phyloP scores from a whole-genome alignment of 139 green algal genomes.

The Pedinophyceae sp. region DNA sequence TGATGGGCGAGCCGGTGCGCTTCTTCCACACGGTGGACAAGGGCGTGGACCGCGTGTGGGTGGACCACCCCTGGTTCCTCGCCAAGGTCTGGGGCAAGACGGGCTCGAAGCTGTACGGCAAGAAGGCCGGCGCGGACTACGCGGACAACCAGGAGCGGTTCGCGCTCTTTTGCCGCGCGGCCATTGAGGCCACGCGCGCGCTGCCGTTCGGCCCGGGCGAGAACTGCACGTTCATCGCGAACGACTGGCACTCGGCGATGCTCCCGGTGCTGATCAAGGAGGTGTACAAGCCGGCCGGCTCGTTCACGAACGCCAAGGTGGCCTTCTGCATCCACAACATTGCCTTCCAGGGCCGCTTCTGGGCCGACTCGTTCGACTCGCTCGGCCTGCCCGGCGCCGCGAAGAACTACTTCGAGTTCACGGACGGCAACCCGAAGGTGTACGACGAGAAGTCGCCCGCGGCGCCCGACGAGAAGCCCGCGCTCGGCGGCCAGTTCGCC shows the following conservation, averaged over 20 bases:
- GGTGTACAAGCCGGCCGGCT: slow-evolving; percentile 21
- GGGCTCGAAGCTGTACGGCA: slow-evolving; percentile 89
- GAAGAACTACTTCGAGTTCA: slow-evolving; percentile 54
- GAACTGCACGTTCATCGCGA: slow-evolving; percentile 82
- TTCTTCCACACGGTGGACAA: slow-evolving; percentile 95
- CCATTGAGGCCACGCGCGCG: slow-evolving; percentile 40
- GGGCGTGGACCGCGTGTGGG: slow-evolving; percentile 91
- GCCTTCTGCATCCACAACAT: slow-evolving; percentile 94
- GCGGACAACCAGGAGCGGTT: slow-evolving; percentile 94
- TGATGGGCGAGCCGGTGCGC: slow-evolving; percentile 74
- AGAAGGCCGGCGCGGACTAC: slow-evolving; percentile 76
- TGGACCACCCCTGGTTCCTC: slow-evolving; percentile 89
- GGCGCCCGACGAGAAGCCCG: slow-evolving; percentile 30
- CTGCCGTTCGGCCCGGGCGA: slow-evolving; percentile 82
- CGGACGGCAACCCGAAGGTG: slow-evolving; percentile 69
- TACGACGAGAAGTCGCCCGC: slow-evolving; percentile 29
- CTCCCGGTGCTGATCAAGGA: slow-evolving; percentile 80
- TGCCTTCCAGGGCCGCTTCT: slow-evolving; percentile 88
- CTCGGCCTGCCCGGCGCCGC: slow-evolving; percentile 49
- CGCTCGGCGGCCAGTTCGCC: slow-evolving; percentile 23
- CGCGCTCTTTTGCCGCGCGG: slow-evolving; percentile 80
- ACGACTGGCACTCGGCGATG: slow-evolving; percentile 82
- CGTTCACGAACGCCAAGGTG: slow-evolving; percentile 63
- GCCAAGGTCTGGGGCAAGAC: slow-evolving; percentile 92
- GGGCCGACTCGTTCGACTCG: slow-evolving; percentile 45